Evolutionary conservation across 1,284 basidiomycete genomes (phyloP).

Genomic region (Cryptococcus sp.): DNA sequence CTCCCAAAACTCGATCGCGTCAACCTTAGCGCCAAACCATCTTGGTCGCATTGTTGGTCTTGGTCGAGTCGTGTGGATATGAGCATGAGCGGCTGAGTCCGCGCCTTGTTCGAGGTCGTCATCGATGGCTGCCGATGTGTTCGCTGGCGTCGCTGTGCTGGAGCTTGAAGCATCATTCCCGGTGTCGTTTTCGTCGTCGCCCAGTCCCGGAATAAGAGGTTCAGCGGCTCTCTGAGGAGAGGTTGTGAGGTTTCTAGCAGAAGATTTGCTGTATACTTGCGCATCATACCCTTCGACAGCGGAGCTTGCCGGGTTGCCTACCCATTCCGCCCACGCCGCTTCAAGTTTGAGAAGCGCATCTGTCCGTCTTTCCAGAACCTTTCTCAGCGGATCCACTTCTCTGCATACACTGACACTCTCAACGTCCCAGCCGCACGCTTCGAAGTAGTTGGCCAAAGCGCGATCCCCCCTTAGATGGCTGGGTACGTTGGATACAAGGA

Average conservation of each 20-base stretch:
- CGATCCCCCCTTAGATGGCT: conserved; percentile 78
- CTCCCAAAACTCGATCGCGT: conserved; percentile 83
- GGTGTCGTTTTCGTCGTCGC: conserved; percentile 47
- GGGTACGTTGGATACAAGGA: conserved; percentile 83
- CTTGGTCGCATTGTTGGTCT: conserved; percentile 40
- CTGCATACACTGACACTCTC: conserved; percentile 78
- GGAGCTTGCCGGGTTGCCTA: conserved; percentile 83
- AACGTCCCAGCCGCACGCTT: conserved; percentile 60
- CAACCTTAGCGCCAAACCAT: conserved; percentile 61
- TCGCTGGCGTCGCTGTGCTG: background rate
- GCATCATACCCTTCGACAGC: conserved; percentile 37
- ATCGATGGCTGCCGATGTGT: background rate
- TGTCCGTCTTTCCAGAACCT: conserved; percentile 74
- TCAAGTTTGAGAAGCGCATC: conserved; percentile 76
- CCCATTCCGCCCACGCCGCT: conserved; percentile 79
- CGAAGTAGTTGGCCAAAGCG: conserved; percentile 89
- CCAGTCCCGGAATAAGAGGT: conserved; percentile 49
- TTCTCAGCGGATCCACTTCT: conserved; percentile 73
- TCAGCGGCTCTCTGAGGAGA: conserved; percentile 56
- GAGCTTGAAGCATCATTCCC: background rate
- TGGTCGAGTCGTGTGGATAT: conserved; percentile 36
- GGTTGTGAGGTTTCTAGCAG: conserved; percentile 61
- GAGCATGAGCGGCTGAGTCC: conserved; percentile 15
- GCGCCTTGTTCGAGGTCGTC: conserved; percentile 13
- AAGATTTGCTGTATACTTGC: conserved; percentile 30